Evolutionary conservation across 345 rosid genomes (phyloP).

Genomic region (Carallia brachiata): DNA sequence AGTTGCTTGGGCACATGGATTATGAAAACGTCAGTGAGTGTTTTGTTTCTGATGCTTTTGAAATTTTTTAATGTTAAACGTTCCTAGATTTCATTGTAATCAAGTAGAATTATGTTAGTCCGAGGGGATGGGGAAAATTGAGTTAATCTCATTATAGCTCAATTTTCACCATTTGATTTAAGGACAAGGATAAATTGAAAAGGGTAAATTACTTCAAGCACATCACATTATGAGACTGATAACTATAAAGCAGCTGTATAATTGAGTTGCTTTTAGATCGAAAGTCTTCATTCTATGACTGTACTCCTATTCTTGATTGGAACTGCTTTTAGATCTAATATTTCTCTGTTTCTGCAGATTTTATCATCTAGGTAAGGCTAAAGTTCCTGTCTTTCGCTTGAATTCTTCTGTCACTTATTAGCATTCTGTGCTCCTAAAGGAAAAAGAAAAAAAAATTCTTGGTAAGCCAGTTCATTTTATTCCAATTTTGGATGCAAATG

Average conservation of each 20-base stretch:
- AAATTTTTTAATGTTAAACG: neutral
- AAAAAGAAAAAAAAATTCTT: too few species aligned
- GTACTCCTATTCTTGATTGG: too few species aligned
- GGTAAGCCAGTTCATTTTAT: conserved; percentile 2
- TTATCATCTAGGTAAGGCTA: conserved; percentile 9
- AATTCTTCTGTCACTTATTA: neutral
- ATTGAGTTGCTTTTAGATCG: too few species aligned
- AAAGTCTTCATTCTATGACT: too few species aligned
- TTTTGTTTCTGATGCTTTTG: conserved; percentile 4
- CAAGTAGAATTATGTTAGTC: too few species aligned
- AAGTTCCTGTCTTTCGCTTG: neutral
- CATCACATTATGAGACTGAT: too few species aligned
- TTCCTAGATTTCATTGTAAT: neutral
- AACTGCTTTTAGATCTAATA: neutral
- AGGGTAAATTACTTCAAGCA: too few species aligned
- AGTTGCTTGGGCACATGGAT: conserved; percentile 90
- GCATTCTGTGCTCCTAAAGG: neutral
- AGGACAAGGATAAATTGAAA: too few species aligned
- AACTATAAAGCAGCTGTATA: too few species aligned
- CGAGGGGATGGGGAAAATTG: too few species aligned
- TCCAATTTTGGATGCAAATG: neutral
- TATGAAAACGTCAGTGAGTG: conserved; percentile 90
- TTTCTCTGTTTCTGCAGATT: conserved; percentile 7
- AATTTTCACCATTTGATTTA: too few species aligned
- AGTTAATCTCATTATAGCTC: too few species aligned